Evolutionary conservation across 2,329 filamentous ascomycete species (phyloP).

Genomic region (Fusarium mexicanum): DNA sequence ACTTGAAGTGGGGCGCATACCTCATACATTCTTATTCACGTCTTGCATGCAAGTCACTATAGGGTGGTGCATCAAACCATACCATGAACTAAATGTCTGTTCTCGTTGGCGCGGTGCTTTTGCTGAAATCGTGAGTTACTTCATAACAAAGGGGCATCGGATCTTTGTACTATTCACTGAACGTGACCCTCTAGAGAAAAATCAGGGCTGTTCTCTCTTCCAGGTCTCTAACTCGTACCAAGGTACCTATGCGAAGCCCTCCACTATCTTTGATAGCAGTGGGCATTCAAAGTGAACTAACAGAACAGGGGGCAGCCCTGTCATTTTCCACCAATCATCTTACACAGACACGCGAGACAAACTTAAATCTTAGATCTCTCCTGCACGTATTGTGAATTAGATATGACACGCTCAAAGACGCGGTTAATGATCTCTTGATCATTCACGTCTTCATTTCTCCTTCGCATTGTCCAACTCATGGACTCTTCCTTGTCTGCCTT

Average conservation of each 20-base stretch:
- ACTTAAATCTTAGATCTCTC: accelerated
- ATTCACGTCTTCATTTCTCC: accelerated
- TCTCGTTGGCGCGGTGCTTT: too few species aligned
- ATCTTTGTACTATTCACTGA: too few species aligned
- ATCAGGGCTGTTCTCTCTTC: too few species aligned
- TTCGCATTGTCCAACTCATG: accelerated
- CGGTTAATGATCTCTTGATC: accelerated
- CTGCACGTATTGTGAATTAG: accelerated
- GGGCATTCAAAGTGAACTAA: background rate
- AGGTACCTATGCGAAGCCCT: accelerated
- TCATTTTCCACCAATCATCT: background rate
- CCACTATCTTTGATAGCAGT: background rate
- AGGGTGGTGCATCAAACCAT: too few species aligned
- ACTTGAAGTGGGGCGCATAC: too few species aligned
- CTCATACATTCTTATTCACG: too few species aligned
- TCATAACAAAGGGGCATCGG: too few species aligned
- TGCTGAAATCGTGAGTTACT: too few species aligned
- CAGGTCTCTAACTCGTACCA: too few species aligned
- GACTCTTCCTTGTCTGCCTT: background rate
- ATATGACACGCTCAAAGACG: accelerated
- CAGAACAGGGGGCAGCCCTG: background rate
- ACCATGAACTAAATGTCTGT: too few species aligned
- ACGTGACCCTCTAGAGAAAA: too few species aligned
- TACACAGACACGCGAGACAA: background rate
- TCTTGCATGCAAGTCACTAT: too few species aligned